Conservation (phyloP, 2,329 filamentous ascomycete genomes). For the Trichophaea hybrida region DNA sequence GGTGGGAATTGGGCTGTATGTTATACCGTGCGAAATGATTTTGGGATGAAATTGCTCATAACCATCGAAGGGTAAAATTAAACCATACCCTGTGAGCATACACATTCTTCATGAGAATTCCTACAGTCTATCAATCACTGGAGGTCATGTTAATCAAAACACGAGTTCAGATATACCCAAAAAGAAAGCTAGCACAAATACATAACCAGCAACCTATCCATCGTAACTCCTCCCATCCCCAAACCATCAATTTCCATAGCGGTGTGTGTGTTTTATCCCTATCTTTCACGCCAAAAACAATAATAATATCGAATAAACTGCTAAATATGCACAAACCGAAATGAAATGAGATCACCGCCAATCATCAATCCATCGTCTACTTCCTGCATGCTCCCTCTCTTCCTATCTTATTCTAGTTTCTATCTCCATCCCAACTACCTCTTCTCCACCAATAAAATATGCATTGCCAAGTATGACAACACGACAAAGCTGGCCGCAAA, state of each 20-base stretch:
- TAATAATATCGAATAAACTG: neutral
- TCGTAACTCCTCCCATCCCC: neutral
- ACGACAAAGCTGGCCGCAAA: slow-evolving; percentile 75
- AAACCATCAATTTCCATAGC: neutral
- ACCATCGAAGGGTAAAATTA: too few relatives aligned
- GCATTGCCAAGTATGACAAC: slow-evolving; percentile 83
- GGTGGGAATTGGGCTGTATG: too few relatives aligned
- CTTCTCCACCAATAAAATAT: slow-evolving; percentile 76
- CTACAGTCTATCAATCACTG: too few relatives aligned
- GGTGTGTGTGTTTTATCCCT: neutral
- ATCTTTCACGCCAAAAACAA: neutral
- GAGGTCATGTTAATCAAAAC: too few relatives aligned
- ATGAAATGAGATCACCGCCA: neutral
- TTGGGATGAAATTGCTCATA: too few relatives aligned
- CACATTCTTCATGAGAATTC: too few relatives aligned
- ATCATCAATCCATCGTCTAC: neutral
- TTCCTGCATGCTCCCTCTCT: neutral
- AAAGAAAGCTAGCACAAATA: too few relatives aligned
- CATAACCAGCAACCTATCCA: neutral
- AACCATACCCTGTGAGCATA: too few relatives aligned
- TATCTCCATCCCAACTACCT: slow-evolving; percentile 8
- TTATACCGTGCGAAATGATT: too few relatives aligned
- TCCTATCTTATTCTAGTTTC: neutral
- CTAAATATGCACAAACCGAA: neutral
- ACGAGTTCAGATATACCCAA: too few relatives aligned